phyloP scores from a whole-genome alignment of 2,329 filamentous ascomycete genomes.

The Annulohypoxylon truncatum region DNA sequence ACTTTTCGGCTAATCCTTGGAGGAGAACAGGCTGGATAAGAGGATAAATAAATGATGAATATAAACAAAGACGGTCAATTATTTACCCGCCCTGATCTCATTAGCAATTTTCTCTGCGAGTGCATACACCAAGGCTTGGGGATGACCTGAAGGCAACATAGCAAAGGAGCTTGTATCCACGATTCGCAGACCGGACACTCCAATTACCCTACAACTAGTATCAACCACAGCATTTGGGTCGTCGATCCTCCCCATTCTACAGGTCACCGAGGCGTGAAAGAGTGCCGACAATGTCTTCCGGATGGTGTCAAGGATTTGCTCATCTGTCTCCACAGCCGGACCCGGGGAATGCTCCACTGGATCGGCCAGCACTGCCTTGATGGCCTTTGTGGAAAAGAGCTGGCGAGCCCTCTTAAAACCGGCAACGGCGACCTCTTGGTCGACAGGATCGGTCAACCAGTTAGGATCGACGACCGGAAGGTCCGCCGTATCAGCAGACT shows the following conservation, averaged over 20 bases:
- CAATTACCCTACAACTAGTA: constrained; percentile 63
- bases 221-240: constrained; percentile 67
- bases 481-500: constrained; percentile 56
- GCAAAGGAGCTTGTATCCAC: constrained; percentile 61
- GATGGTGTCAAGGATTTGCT: constrained; percentile 58
- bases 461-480: constrained; percentile 50
- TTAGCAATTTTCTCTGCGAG: background rate
- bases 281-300: constrained; percentile 40
- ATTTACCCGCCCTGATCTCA: background rate
- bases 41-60: no score
- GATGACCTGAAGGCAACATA: constrained; percentile 45
- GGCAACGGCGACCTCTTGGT: constrained; percentile 74
- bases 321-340: constrained; percentile 66
- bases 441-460: constrained; percentile 51
- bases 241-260: constrained; percentile 62
- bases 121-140: constrained; percentile 39
- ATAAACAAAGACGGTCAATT: no score
- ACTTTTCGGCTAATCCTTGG: no score
- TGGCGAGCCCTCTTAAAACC: constrained; percentile 72
- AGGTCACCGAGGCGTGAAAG: constrained; percentile 65
- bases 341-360: constrained; percentile 70
- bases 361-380: constrained; percentile 73
- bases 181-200: constrained; percentile 63
- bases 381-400: constrained; percentile 70
- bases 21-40: no score